Evolutionary conservation across 306 rosid genomes (phyloP).

Genomic region (Crotalaria pallida): DNA sequence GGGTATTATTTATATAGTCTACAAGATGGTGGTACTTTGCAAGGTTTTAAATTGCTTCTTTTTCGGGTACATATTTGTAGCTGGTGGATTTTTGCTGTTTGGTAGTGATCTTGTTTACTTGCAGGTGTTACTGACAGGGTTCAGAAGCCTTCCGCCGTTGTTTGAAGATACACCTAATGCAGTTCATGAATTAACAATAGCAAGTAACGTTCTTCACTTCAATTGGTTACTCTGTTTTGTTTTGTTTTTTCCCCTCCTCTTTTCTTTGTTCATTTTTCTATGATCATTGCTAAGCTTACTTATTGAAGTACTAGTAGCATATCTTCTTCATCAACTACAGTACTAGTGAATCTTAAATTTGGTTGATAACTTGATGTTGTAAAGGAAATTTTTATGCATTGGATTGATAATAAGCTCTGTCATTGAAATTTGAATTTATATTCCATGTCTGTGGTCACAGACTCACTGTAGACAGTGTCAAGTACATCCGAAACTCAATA

Average conservation of each 20-base stretch:
- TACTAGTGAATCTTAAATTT: slow-evolving; percentile 5
- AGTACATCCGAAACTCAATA: not conserved
- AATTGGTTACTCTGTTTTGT: not conserved
- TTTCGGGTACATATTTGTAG: not conserved
- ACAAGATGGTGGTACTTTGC: not conserved
- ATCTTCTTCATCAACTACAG: not conserved
- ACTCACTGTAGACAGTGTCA: not conserved
- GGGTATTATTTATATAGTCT: not conserved
- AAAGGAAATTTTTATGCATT: not conserved
- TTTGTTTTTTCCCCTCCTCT: not conserved
- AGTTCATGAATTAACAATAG: slow-evolving; percentile 62
- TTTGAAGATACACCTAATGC: slow-evolving; percentile 74
- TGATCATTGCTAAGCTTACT: not conserved
- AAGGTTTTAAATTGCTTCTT: not conserved
- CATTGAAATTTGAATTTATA: not conserved
- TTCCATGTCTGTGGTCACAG: not conserved
- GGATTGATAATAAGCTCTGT: not conserved
- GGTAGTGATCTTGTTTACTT: no score
- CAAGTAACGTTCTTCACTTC: slow-evolving; percentile 57
- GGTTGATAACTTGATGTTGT: not conserved
- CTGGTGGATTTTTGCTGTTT: not conserved
- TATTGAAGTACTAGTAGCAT: not conserved
- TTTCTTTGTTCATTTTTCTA: not conserved
- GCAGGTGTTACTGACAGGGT: slow-evolving; percentile 71
- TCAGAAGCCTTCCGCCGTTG: slow-evolving; percentile 93